Evolutionary conservation across 768 basidiomycete species (phyloP).

Genomic region (Tricholoma sp.): DNA sequence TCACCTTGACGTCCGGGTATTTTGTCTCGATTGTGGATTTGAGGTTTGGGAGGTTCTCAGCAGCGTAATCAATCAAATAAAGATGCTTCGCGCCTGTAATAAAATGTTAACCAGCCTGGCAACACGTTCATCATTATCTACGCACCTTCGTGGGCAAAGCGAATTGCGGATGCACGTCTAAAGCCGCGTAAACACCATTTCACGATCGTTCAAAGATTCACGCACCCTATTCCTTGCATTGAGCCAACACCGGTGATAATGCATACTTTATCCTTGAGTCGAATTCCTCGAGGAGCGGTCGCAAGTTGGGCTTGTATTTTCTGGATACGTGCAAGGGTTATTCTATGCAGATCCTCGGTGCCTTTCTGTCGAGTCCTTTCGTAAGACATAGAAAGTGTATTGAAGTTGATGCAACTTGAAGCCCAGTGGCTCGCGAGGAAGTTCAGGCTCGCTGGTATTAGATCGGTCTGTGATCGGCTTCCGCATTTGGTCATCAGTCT

Average conservation of each 20-base stretch:
- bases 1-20: constrained; percentile 79
- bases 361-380: constrained; percentile 27
- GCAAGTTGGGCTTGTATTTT: constrained; percentile 66
- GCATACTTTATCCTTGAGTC: constrained; percentile 75
- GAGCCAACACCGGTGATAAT: constrained; percentile 88
- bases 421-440: no score
- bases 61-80: constrained; percentile 69
- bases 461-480: background rate
- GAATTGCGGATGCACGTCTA: constrained; percentile 67
- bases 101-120: background rate
- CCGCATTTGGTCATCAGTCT: background rate
- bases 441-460: no score
- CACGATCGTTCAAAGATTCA: background rate
- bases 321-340: constrained; percentile 60
- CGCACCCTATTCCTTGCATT: constrained; percentile 83
- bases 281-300: constrained; percentile 42
- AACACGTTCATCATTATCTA: background rate
- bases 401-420: no score
- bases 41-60: constrained; percentile 63
- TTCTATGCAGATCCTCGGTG: constrained; percentile 50
- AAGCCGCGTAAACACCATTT: background rate
- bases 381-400: constrained; percentile 17
- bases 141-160: constrained; percentile 77
- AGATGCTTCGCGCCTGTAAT: constrained; percentile 65
- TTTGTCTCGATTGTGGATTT: constrained; percentile 58